phyloP scores from a whole-genome alignment of 1,284 basidiomycete genomes.

The Trichosporon sp. region DNA sequence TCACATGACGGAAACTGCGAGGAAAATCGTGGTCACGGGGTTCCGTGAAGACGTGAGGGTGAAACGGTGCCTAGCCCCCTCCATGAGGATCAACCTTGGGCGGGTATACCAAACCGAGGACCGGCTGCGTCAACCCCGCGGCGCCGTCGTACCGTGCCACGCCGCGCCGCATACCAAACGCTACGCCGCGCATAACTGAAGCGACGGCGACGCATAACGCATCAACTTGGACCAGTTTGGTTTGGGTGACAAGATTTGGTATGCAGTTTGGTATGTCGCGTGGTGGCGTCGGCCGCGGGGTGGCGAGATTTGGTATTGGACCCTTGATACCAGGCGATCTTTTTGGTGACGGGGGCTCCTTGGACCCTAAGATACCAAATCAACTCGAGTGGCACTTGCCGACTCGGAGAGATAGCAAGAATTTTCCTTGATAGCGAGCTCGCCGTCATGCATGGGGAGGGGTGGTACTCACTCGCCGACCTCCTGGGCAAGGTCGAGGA shows the following conservation, averaged over 20 bases:
- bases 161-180: constrained; percentile 5
- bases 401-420: constrained; percentile 19
- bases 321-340: constrained; percentile 14
- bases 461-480: constrained; percentile 45
- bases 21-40: constrained; percentile 8
- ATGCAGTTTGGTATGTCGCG: constrained; percentile 15
- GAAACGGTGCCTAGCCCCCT: constrained; percentile 14
- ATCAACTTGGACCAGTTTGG: constrained; percentile 1
- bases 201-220: constrained; percentile 12
- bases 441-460: constrained; percentile 11
- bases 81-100: background rate
- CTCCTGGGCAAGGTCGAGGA: constrained; percentile 54
- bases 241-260: background rate
- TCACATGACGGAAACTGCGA: constrained; percentile 5
- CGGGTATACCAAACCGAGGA: constrained; percentile 12
- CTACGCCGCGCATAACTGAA: background rate
- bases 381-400: constrained; percentile 16
- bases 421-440: constrained; percentile 16
- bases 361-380: constrained; percentile 19
- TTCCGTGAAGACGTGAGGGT: constrained; percentile 9
- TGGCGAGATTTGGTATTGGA: constrained; percentile 20
- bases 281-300: background rate
- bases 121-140: constrained; percentile 4
- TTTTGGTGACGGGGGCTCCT: constrained; percentile 13
- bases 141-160: background rate